Percentiles rank a stretch among this genome's conserved stretches.
These are phyloP conservation scores for Amaranthus hypochondriacus DNA, from an alignment of 148 eudicot species.

Conservation along the genomic window DNA sequence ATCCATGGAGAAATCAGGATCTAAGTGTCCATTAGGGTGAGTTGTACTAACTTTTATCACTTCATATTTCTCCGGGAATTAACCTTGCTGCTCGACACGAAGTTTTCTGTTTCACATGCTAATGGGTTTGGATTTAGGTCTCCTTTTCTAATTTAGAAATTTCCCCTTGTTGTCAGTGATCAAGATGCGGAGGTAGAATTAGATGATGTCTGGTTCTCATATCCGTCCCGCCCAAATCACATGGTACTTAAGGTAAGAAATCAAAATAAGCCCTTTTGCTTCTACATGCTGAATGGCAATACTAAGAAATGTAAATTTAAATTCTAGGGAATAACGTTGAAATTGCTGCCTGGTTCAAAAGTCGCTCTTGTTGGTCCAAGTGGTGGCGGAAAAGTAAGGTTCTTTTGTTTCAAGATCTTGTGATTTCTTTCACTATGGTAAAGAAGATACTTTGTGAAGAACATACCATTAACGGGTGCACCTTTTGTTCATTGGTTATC, in stretches of 20 bases:
- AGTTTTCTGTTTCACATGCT: constrained; percentile 3
- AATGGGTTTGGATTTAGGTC: neutral
- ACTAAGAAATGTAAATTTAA: constrained; percentile 11
- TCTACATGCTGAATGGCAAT: neutral
- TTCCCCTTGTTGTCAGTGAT: constrained; percentile 25
- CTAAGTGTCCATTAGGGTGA: constrained; percentile 70
- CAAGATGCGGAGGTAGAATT: constrained; percentile 68
- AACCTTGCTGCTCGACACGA: neutral
- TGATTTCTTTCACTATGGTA: neutral
- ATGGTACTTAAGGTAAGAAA: constrained; percentile 77
- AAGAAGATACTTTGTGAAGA: neutral
- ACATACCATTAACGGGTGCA: constrained; percentile 1
- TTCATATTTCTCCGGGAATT: neutral
- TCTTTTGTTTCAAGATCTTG: neutral
- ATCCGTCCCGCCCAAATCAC: constrained; percentile 85
- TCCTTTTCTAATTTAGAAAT: neutral
- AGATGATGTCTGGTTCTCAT: constrained; percentile 91
- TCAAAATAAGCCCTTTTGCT: neutral
- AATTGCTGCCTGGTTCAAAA: constrained; percentile 71
- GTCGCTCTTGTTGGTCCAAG: constrained; percentile 97
- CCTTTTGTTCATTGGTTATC: constrained; percentile 7
- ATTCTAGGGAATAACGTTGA: constrained; percentile 70
- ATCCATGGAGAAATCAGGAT: constrained; percentile 71
- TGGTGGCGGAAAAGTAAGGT: constrained; percentile 87
- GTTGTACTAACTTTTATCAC: constrained; percentile 12